These are phyloP conservation scores for Stereocaulon alpinum DNA, from an alignment of 495 filamentous ascomycete genomes.

Conservation along the genomic window DNA sequence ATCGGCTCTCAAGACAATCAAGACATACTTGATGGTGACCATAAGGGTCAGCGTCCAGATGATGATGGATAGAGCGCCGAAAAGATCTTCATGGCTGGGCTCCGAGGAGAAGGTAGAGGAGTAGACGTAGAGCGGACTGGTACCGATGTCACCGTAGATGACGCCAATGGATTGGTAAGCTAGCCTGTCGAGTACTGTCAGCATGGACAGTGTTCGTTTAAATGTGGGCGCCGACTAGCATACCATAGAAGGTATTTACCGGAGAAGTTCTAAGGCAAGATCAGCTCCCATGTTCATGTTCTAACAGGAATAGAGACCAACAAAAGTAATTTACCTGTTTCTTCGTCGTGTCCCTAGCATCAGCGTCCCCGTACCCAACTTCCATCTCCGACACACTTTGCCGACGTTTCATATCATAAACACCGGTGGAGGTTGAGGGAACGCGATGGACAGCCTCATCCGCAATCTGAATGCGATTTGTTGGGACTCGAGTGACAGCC, in stretches of 20 bases:
- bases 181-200: slow-evolving; percentile 28
- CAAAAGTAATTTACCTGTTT: slow-evolving; percentile 15
- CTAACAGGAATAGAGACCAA: not conserved
- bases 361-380: slow-evolving; percentile 24
- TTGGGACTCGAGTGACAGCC: not conserved
- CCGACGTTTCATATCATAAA: not conserved
- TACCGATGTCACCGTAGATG: slow-evolving; percentile 72
- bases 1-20: slow-evolving; percentile 59
- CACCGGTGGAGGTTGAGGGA: not conserved
- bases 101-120: slow-evolving; percentile 54
- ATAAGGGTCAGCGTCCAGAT: slow-evolving; percentile 66
- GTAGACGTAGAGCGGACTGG: slow-evolving; percentile 62
- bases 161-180: slow-evolving; percentile 62
- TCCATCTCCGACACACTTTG: slow-evolving; percentile 6
- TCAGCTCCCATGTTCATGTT: not conserved
- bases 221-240: not conserved
- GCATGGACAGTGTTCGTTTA: not conserved
- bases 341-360: slow-evolving; percentile 24
- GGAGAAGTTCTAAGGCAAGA: slow-evolving; percentile 7
- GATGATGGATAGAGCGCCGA: slow-evolving; percentile 62
- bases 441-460: not conserved
- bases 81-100: slow-evolving; percentile 49
- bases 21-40: slow-evolving; percentile 63
- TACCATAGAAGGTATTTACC: slow-evolving; percentile 20
- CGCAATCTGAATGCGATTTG: not conserved